phyloP scores from a whole-genome alignment of 2,329 filamentous ascomycete species.

The Harringtonia aguacate region DNA sequence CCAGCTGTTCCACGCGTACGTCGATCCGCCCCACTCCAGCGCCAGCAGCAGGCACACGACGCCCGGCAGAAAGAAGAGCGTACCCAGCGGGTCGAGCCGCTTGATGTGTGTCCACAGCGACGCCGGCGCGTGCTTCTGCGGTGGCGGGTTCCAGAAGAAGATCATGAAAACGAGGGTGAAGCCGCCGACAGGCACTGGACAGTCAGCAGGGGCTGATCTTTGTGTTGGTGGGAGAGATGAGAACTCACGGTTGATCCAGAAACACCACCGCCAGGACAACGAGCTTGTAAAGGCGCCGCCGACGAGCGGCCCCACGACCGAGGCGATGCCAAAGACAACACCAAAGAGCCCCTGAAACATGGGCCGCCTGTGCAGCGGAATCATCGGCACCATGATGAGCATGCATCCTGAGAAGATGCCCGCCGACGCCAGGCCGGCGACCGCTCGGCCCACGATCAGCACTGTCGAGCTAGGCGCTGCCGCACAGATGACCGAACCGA shows the following conservation, averaged over 20 bases:
- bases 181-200: conserved; percentile 36
- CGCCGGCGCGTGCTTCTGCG: conserved; percentile 18
- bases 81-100: conserved; percentile 48
- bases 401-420: conserved; percentile 48
- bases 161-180: conserved; percentile 37
- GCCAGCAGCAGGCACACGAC: conserved; percentile 51
- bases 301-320: conserved; percentile 41
- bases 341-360: conserved; percentile 47
- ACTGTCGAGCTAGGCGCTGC: conserved; percentile 39
- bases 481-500: conserved; percentile 44
- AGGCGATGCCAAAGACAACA: conserved; percentile 43
- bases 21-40: conserved; percentile 51
- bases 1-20: conserved; percentile 40
- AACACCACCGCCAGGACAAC: conserved; percentile 46
- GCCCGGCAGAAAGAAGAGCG: conserved; percentile 46
- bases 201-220: too few relatives aligned
- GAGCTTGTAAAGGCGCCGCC: conserved; percentile 43
- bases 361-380: conserved; percentile 49
- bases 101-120: conserved; percentile 31
- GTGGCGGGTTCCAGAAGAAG: conserved; percentile 35
- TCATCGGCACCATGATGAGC: conserved; percentile 45
- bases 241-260: conserved; percentile 37
- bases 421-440: conserved; percentile 44
- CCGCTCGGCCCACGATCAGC: conserved; percentile 46
- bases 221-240: too few relatives aligned